These are phyloP conservation scores for Achaetomiella virescens DNA, from an alignment of 495 filamentous ascomycete genomes.

Conservation along the genomic window DNA sequence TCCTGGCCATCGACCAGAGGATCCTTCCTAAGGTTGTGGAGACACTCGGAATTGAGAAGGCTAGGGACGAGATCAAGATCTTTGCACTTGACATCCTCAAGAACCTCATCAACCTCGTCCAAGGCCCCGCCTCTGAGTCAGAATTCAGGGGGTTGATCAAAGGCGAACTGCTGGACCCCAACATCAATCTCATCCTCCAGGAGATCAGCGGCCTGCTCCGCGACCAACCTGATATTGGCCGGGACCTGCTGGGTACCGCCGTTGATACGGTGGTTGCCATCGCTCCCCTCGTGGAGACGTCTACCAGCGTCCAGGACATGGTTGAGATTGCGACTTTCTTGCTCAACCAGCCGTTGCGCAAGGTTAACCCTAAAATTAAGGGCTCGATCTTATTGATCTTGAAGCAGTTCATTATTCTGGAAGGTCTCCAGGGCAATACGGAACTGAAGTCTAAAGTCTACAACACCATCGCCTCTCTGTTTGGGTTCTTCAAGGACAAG, in stretches of 20 bases:
- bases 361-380: constrained; percentile 79
- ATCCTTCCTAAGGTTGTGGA: constrained; percentile 65
- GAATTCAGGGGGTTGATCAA: constrained; percentile 57
- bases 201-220: constrained; percentile 60
- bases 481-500: constrained; percentile 80
- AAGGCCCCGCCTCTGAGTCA: constrained; percentile 42
- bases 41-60: constrained; percentile 63
- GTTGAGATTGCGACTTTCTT: constrained; percentile 72
- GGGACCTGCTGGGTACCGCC: constrained; percentile 64
- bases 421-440: constrained; percentile 60
- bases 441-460: constrained; percentile 54
- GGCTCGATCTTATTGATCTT: constrained; percentile 69
- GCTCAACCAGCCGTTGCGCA: constrained; percentile 71
- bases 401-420: constrained; percentile 57
- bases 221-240: constrained; percentile 52
- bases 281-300: constrained; percentile 65
- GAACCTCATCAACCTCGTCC: constrained; percentile 53
- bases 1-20: constrained; percentile 57
- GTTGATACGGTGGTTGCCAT: constrained; percentile 71
- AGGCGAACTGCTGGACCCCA: constrained; percentile 58
- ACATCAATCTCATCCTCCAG: constrained; percentile 61
- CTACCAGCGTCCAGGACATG: constrained; percentile 62
- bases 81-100: constrained; percentile 72
- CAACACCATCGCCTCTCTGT: constrained; percentile 63
- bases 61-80: constrained; percentile 81